phyloP scores from a whole-genome alignment of 495 filamentous ascomycete genomes.

The Aspergillus diversus region DNA sequence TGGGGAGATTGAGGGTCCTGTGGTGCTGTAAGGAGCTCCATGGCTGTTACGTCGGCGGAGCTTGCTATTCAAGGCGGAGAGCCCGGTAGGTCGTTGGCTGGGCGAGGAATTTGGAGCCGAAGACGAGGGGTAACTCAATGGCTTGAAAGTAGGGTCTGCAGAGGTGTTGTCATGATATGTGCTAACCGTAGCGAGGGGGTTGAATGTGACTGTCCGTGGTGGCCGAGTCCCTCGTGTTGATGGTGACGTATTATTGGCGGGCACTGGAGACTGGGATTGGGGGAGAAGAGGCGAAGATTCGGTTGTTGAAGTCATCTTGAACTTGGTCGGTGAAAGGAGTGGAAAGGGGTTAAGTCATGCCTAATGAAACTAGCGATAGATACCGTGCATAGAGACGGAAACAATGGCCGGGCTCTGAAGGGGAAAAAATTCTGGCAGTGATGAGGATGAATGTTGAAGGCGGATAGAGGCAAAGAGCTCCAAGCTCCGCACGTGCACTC shows the following conservation, averaged over 20 bases:
- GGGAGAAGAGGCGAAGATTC: constrained; percentile 55
- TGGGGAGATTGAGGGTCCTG: constrained; percentile 43
- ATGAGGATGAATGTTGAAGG: neutral
- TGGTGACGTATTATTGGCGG: constrained; percentile 43
- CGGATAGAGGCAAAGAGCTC: constrained; percentile 23
- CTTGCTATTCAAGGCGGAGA: constrained; percentile 84
- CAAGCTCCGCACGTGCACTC: constrained; percentile 39
- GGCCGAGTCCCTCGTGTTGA: constrained; percentile 46
- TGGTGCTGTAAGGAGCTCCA: constrained; percentile 59
- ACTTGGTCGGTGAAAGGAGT: constrained; percentile 4
- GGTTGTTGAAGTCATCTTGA: constrained; percentile 44
- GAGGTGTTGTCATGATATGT: constrained; percentile 53
- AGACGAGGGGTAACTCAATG: constrained; percentile 44
- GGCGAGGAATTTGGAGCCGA: constrained; percentile 40
- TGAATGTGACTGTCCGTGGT: constrained; percentile 71
- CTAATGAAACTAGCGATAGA: neutral
- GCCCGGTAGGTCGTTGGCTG: constrained; percentile 45
- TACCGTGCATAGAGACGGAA: neutral
- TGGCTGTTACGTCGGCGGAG: constrained; percentile 84
- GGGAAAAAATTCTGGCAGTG: constrained; percentile 4
- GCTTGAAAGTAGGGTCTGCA: constrained; percentile 48
- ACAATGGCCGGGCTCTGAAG: neutral
- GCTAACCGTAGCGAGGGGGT: constrained; percentile 64
- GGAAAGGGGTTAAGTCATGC: constrained; percentile 19
- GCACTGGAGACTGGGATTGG: constrained; percentile 35